phyloP scores from a whole-genome alignment of 2,329 filamentous ascomycete genomes.

The Claviceps citrina region DNA sequence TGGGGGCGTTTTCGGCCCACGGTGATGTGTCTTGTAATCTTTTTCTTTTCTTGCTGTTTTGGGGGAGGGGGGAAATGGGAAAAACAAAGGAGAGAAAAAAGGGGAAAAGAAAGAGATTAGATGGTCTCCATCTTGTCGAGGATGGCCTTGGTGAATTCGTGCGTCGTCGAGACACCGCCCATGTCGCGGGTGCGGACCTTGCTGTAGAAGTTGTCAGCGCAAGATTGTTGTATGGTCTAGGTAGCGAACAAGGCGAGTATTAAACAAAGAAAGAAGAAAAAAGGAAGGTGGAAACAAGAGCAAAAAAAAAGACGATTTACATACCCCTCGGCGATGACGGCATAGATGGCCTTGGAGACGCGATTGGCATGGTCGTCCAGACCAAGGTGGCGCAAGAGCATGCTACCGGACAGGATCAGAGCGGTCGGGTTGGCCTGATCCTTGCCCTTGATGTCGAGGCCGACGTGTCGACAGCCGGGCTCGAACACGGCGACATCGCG shows the following conservation, averaged over 20 bases:
- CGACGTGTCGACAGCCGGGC: slow-evolving; percentile 97
- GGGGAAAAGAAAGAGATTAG: slow-evolving; percentile 31
- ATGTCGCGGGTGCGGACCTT: slow-evolving; percentile 86
- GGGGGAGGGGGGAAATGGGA: too few relatives aligned
- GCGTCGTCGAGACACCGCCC: slow-evolving; percentile 77
- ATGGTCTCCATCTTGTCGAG: slow-evolving; percentile 84
- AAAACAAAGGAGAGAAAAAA: too few relatives aligned
- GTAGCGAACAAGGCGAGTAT: background rate
- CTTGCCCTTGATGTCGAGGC: slow-evolving; percentile 98
- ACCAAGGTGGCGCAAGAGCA: slow-evolving; percentile 93
- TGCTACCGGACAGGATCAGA: slow-evolving; percentile 84
- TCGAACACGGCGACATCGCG: slow-evolving; percentile 97
- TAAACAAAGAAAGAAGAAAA: background rate
- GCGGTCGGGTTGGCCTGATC: slow-evolving; percentile 98
- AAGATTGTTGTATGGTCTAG: background rate
- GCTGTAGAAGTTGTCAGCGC: slow-evolving; percentile 37
- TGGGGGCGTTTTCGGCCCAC: too few relatives aligned
- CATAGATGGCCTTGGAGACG: slow-evolving; percentile 74
- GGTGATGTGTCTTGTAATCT: too few relatives aligned
- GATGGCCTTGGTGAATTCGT: slow-evolving; percentile 90
- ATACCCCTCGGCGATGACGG: slow-evolving; percentile 77
- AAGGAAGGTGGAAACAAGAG: background rate
- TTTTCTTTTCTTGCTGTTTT: too few relatives aligned
- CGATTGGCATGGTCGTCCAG: slow-evolving; percentile 97
- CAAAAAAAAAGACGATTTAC: too few relatives aligned